Percentiles rank a stretch among this genome's conserved stretches.
These are phyloP conservation scores for Protea cynaroides DNA, from an alignment of 164 flowering plant species.

Conservation along the genomic window DNA sequence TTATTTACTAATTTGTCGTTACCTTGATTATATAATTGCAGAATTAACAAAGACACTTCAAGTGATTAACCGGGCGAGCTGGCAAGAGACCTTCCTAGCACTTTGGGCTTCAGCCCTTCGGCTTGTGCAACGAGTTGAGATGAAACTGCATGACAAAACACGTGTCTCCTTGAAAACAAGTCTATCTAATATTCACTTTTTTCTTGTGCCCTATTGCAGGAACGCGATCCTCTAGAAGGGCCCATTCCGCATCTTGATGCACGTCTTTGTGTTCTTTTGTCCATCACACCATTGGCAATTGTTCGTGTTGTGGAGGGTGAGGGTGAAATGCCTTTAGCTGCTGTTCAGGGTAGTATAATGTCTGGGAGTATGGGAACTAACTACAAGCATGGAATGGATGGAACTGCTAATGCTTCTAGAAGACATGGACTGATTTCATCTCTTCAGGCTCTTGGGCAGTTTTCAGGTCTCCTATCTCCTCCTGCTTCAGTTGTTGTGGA, in stretches of 20 bases:
- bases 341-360: constrained; percentile 12
- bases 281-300: constrained; percentile 68
- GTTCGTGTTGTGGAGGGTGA: constrained; percentile 57
- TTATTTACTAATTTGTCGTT: not conserved
- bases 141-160: constrained; percentile 4
- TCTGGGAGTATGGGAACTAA: constrained; percentile 14
- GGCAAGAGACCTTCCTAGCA: constrained; percentile 89
- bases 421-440: constrained; percentile 53
- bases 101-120: constrained; percentile 85
- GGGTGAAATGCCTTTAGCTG: constrained; percentile 16
- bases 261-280: constrained; percentile 74
- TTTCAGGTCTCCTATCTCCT: constrained; percentile 58
- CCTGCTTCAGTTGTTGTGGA: constrained; percentile 48
- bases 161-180: constrained; percentile 8
- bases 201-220: constrained; percentile 40
- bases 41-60: constrained; percentile 53
- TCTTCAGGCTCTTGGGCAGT: constrained; percentile 70
- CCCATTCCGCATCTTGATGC: constrained; percentile 90
- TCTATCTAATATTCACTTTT: constrained; percentile 11
- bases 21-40: constrained; percentile 24
- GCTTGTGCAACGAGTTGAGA: constrained; percentile 84
- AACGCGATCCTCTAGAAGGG: constrained; percentile 85
- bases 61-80: constrained; percentile 63
- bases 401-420: constrained; percentile 16
- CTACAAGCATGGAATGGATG: constrained; percentile 21